A percentile compares a stretch with the other conserved stretches of the same genome.
phyloP scores from a whole-genome alignment of 2,329 filamentous ascomycete species.

The Calycina herbarum region DNA sequence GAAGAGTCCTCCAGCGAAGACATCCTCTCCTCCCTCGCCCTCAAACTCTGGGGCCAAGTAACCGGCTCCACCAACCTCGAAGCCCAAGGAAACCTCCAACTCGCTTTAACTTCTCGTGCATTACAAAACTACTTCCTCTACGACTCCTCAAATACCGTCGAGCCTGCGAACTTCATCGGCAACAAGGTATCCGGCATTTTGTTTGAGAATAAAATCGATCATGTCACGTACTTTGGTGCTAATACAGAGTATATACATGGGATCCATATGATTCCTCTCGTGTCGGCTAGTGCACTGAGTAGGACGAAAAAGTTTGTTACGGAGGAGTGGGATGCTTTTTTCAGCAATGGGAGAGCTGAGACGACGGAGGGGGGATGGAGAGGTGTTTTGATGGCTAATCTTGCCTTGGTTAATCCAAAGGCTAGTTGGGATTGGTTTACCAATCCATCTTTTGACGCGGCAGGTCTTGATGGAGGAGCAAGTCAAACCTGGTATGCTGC shows the following conservation, averaged over 20 bases:
- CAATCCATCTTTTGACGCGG: conserved; percentile 61
- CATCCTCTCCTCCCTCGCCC: conserved; percentile 74
- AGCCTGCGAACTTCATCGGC: conserved; percentile 74
- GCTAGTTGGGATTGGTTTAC: conserved; percentile 76
- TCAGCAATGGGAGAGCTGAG: conserved; percentile 66
- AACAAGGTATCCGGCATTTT: conserved; percentile 75
- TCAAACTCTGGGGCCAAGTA: conserved; percentile 92
- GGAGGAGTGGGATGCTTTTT: conserved; percentile 82
- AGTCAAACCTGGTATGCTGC: conserved; percentile 83
- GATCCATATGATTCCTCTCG: conserved; percentile 35
- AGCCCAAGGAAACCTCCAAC: conserved; percentile 74
- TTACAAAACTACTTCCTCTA: conserved; percentile 84
- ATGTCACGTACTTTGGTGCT: conserved; percentile 83
- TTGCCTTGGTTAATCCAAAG: conserved; percentile 72
- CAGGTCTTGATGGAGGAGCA: conserved; percentile 79
- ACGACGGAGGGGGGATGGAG: conserved; percentile 76
- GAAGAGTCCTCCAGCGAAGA: conserved; percentile 91
- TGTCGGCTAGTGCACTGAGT: conserved; percentile 59
- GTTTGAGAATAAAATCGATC: conserved; percentile 95
- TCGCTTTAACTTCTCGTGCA: conserved; percentile 73
- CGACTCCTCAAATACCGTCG: conserved; percentile 63
- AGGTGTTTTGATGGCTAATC: conserved; percentile 79
- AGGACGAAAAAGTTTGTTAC: conserved; percentile 69
- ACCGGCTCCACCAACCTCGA: conserved; percentile 78
- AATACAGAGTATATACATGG: conserved; percentile 70